These are phyloP conservation scores for Bjerkandera adusta DNA, from an alignment of 1,284 basidiomycete genomes.

Conservation along the genomic window DNA sequence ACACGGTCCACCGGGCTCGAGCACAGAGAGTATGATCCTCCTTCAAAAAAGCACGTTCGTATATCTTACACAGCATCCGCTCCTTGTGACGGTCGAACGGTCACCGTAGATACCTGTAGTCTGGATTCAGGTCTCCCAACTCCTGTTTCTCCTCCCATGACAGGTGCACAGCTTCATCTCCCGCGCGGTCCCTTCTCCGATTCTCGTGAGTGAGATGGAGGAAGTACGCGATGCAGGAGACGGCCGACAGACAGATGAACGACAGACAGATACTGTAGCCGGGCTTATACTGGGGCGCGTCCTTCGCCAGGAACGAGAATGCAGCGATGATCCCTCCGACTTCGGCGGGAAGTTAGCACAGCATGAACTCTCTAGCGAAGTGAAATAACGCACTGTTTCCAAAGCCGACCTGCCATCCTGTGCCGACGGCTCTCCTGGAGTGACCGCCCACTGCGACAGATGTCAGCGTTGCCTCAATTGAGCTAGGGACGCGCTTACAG, in stretches of 20 bases:
- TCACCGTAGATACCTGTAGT: constrained; percentile 26
- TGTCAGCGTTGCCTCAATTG: neutral
- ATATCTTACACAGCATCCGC: too few relatives aligned
- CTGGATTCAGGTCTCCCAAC: constrained; percentile 28
- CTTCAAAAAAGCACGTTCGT: too few relatives aligned
- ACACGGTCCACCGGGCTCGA: too few relatives aligned
- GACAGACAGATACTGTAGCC: constrained; percentile 23
- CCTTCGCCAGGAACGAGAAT: constrained; percentile 23
- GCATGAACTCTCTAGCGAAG: neutral
- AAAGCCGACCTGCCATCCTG: constrained; percentile 24
- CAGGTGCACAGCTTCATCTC: constrained; percentile 17
- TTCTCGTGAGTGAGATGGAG: constrained; percentile 19
- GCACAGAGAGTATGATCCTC: too few relatives aligned
- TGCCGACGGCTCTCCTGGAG: constrained; percentile 17
- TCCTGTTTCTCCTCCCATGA: constrained; percentile 28
- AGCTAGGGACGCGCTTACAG: constrained; percentile 19
- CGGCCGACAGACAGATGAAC: constrained; percentile 19
- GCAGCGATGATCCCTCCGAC: constrained; percentile 25
- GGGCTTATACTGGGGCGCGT: constrained; percentile 19
- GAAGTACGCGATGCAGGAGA: constrained; percentile 20
- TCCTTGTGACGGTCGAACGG: too few relatives aligned
- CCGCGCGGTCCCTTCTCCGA: constrained; percentile 21
- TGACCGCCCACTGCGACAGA: constrained; percentile 19
- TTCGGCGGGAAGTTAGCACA: constrained; percentile 4
- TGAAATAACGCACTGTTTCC: constrained; percentile 22